Evolutionary conservation across 139 green algal species (phyloP), one percentile per base, ranked within the genome.

Genomic region (Edaphochlamys debaryana): DNA sequence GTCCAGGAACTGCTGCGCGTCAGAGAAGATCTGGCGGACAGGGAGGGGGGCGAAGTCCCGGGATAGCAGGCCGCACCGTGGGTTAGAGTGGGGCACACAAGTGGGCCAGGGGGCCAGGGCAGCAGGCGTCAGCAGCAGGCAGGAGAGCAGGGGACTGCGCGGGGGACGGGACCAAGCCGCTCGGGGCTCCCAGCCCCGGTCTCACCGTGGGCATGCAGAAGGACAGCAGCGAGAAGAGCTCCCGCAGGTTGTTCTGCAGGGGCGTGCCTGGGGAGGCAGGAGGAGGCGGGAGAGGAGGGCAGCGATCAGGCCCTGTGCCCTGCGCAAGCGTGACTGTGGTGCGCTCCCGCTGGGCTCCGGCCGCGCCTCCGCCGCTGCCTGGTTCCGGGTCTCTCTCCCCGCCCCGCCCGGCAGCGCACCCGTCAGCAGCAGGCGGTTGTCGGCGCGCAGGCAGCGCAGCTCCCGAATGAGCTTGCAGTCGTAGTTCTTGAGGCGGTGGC

Each of bases 151-250:
- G 11, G 45, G 11, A 54, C 45, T 54, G 45, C 45, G 13, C 45
- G n/a, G n/a, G n/a, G n/a, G n/a, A n/a, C n/a, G n/a, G n/a, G n/a
- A n/a, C n/a, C n/a, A n/a, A n/a, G n/a, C n/a, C n/a, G 45, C 45
- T 22, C 13, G 11, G 9, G 45, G 45, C 45, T 13, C 11, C 45
- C 45, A 22, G 45, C 11, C 20, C 17, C 52, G 13, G 52, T 4
- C 60, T 25, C 60, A 82, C 45, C 4, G 37, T 90, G 7, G 98
- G 96, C 82, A 99, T 92, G 78, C 99, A 87, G 92, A 99, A 99
- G 92, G 99, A 99, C 62, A 99, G 92, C 68, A 99, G 91, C 37
- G 90, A 96, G 97, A 97, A 99, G 75, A 99, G 91, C 93, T 99
- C 98, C 23, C 83, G 73, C 67, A 99, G 92, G 89, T 98, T 98